Base-by-base conservation (phyloP, 768 basidiomycete genomes). In the Zangia roseola region DNA sequence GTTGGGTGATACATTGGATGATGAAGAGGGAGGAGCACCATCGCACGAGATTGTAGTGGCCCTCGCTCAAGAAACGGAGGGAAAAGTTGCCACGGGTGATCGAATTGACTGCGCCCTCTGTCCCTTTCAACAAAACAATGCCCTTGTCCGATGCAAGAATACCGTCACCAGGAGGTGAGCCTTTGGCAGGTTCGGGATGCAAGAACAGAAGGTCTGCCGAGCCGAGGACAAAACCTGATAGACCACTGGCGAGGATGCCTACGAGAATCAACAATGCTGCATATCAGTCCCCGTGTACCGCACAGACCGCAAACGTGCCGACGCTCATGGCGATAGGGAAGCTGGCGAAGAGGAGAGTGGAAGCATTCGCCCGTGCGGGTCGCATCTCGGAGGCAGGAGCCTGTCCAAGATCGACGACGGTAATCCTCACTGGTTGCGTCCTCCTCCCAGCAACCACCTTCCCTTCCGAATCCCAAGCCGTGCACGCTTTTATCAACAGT, bases 401-500 rank as follows among this genome's bases (percentile, higher is more conserved):
- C 6, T 25, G 25, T 12, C 40, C 24, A 14, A 59, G 48, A 28
- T 48, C 45, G 2, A 50, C 50, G 4, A 64, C 52, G 10, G 53
- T 42, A 16, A 52, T 28, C 0, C 45, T n/a, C n/a, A 58, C 19
- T 0, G 48, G 40, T 38, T 46, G 53, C 1, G 57, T 49, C 20
- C 8, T 46, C 40, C 56, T 55, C 3, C 52, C 55, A 0, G 46
- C 41, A 0, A 62, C 46, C 7, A 49, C 44, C 25, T 13, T 49
- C 5, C 48, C 59, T 6, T 46, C 51, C 13, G 46, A 44, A 14
- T 41, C 21, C 43, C 45, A 53, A 38, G 53, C 4, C 2, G 41
- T 28, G 19, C 59, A 60, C 41, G 44, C 52, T 8, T 57, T 50
- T 50, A 56, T 41, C 20, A 30, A 85, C 73, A 69, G 88, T 81